A percentile compares a stretch with the other conserved stretches of the same genome.
phyloP scores from a whole-genome alignment of 495 filamentous ascomycete species.

The Aeminium ludgeri region DNA sequence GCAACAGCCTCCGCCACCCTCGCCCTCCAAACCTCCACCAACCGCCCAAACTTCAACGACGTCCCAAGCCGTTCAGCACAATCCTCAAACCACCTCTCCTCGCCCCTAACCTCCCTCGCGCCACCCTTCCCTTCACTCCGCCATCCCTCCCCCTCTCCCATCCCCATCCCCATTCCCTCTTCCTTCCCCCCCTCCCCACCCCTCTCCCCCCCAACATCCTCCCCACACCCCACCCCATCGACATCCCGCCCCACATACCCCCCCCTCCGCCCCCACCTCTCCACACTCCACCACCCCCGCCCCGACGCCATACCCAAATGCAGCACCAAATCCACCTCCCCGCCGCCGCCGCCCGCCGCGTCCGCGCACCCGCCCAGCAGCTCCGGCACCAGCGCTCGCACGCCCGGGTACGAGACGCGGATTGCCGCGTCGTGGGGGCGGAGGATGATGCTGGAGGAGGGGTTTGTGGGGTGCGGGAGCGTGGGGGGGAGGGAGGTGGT shows the following conservation, averaged over 20 bases:
- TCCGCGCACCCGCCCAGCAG: too few species aligned
- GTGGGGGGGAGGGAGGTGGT: constrained; percentile 6
- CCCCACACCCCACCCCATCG: constrained; percentile 38
- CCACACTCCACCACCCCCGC: constrained; percentile 48
- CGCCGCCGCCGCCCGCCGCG: neutral
- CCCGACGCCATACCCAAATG: constrained; percentile 73
- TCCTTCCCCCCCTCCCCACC: constrained; percentile 41
- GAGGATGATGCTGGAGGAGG: constrained; percentile 34
- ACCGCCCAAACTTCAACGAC: constrained; percentile 35
- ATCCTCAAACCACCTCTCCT: constrained; percentile 33
- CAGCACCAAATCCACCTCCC: constrained; percentile 51
- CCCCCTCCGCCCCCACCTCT: constrained; percentile 53
- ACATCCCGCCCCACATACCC: constrained; percentile 64
- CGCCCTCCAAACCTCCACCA: constrained; percentile 37
- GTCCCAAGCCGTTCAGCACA: constrained; percentile 32
- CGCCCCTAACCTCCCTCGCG: constrained; percentile 35
- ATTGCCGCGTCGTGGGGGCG: constrained; percentile 49
- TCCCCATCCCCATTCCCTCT: constrained; percentile 53
- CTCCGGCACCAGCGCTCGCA: constrained; percentile 42
- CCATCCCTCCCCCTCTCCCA: neutral
- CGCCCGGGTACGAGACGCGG: constrained; percentile 48
- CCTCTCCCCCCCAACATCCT: constrained; percentile 37
- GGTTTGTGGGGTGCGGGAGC: constrained; percentile 8
- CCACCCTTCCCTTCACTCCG: constrained; percentile 56
- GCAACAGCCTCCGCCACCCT: constrained; percentile 17